These are phyloP conservation scores for Trypanosoma vivax DNA, from an alignment of 208 protist species.

Conservation along the genomic window DNA sequence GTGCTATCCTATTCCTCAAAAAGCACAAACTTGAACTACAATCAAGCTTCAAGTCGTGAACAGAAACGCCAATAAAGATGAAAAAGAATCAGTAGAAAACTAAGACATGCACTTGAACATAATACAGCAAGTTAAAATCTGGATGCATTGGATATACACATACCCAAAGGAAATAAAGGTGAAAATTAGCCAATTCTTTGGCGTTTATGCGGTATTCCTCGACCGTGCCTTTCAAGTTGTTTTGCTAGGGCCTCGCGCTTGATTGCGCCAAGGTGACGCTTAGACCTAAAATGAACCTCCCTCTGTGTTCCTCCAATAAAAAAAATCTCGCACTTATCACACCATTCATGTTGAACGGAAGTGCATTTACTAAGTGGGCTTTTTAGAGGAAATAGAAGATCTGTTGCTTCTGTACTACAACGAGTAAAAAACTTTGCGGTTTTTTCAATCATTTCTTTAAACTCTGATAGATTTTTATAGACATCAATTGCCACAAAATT, in stretches of 20 bases:
- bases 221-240: conserved; percentile 52
- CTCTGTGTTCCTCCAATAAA: conserved; percentile 50
- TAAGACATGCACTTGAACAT: too few species aligned
- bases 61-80: too few species aligned
- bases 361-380: neutral
- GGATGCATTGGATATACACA: too few species aligned
- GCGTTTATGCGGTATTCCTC: conserved; percentile 48
- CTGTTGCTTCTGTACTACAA: neutral
- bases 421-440: conserved; percentile 7
- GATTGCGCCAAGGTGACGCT: conserved; percentile 55
- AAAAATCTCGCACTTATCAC: conserved; percentile 43
- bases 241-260: conserved; percentile 34
- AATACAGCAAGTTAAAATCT: too few species aligned
- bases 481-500: conserved; percentile 34
- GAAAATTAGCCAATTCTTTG: conserved; percentile 4
- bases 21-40: too few species aligned
- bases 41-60: too few species aligned
- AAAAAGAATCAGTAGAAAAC: too few species aligned
- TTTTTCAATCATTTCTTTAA: conserved; percentile 9
- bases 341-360: conserved; percentile 44
- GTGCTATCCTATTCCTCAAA: too few species aligned
- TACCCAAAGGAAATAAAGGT: too few species aligned
- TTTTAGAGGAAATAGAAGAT: conserved; percentile 19
- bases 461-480: conserved; percentile 5
- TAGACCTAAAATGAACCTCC: conserved; percentile 46